A percentile compares a stretch with the other conserved stretches of the same genome.
phyloP scores from a whole-genome alignment of 1,284 basidiomycete species.

The Sporisorium iseilematis-ciliati region DNA sequence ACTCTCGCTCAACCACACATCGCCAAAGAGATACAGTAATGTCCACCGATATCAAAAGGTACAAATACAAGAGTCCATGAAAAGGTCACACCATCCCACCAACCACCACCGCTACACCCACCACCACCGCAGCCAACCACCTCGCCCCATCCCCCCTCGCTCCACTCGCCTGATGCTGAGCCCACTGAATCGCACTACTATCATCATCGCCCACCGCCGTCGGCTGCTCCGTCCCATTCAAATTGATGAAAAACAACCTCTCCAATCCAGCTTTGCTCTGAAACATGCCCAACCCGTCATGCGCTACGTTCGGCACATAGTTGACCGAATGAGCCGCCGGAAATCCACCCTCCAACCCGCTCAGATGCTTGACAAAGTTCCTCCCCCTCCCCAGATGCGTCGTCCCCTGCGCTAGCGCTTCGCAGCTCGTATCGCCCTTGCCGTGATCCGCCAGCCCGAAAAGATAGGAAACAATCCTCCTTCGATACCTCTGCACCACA shows the following conservation, averaged over 20 bases:
- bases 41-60: no score
- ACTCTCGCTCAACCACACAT: no score
- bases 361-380: conserved; percentile 47
- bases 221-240: conserved; percentile 48
- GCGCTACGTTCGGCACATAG: conserved; percentile 37
- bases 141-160: neutral
- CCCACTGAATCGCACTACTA: conserved; percentile 20
- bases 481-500: conserved; percentile 39
- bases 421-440: conserved; percentile 46
- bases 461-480: conserved; percentile 49
- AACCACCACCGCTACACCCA: no score
- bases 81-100: no score
- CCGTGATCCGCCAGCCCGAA: conserved; percentile 48
- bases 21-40: no score
- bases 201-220: conserved; percentile 53
- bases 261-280: conserved; percentile 43
- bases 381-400: conserved; percentile 49
- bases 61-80: no score
- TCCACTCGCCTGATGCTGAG: neutral
- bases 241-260: conserved; percentile 52
- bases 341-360: conserved; percentile 32
- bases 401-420: conserved; percentile 43
- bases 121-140: neutral
- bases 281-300: conserved; percentile 55
- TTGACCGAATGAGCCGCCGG: conserved; percentile 46